Base-by-base conservation (phyloP, 306 rosid species). In the Prunus dulcis region DNA sequence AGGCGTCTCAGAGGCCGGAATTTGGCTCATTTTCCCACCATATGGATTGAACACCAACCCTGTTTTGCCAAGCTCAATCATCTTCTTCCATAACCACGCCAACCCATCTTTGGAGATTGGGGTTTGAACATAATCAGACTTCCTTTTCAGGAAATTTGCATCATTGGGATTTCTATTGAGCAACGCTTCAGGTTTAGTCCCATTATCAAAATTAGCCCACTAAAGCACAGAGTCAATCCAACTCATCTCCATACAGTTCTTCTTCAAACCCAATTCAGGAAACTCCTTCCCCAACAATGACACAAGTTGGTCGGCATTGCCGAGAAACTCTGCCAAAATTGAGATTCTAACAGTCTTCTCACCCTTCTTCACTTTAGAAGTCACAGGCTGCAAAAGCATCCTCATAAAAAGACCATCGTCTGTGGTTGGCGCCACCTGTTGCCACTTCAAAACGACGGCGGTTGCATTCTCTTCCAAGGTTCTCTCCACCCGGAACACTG, bases 1-100 rank as follows among this genome's bases (percentile, higher is more conserved):
- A 0, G 97, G 91, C 0, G 93, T 82, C 12, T 83, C 96, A 10
- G 81, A 72, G 0, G 78, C 77, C 2, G 91, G 10, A 3, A 92
- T 74, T 68, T 75, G 81, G 18, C 66, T 83, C 97, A 90, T 92
- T 82, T 73, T 78, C n/a, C 97, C 97, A 2, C 97, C 96, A 55
- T 90, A 92, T 0, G 97, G 93, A 28, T 92, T 92, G 88, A 90
- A 90, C 28, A 84, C 89, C 74, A 92, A 60, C 2, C 78, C 86
- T 13, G 71, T 79, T 76, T 88, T 88, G 1, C 96, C 96, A 22
- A 87, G 34, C 13, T 84, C 87, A 41, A 79, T 81, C 84, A 91
- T 83, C 77, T 64, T 87, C 67, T 86, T 79, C 81, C 82, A 84
- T 2, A 91, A 15, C 83, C 72, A 81, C 25, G 79, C 79, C 76